Evolutionary conservation across 78 protist species (phyloP), one percentile per base, ranked within the genome.

Genomic region (Dictyostelium brefeldianum): DNA sequence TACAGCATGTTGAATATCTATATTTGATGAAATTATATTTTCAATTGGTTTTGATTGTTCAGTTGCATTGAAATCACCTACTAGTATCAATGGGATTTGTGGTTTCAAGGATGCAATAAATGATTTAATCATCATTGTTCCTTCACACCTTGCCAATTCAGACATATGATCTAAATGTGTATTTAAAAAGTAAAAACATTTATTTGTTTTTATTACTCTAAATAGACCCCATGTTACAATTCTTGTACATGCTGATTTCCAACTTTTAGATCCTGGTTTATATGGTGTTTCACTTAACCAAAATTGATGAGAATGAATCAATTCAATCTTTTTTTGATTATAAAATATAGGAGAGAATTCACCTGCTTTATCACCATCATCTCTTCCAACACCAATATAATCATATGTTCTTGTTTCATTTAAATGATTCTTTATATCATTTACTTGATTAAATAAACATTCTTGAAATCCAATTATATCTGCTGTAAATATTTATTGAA

Each of bases 261-360:
- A 82, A 69, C 57, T 29, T 41, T 50, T 43, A 6, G 80, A 22
- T 10, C 80, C 90, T 12, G 67, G 53, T 9, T 50, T 25, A 82
- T 82, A 82, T 17, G 65, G 36, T 25, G 43, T 62, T 51, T 82
- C 70, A 36, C 67, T 46, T 5, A 82, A 18, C 90, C 90, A 82
- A 51, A 82, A 82, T 36, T 69, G 78, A 36, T 62, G 70, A 10
- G 31, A 15, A 29, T 69, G 78, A 6, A 50, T 48, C 1, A 69
- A 53, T 51, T 69, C 53, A 31, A 82, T 18, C 64, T 22, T 25
- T 20, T 70, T 18, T 7, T 4, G 51, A 51, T 67, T 43, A 50
- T 91, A 91, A 9, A 84, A 14, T 15, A 91, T 91, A 9, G 95
- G 80, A 36, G 95, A 83, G 29, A 46, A 83, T 56, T 91, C 95